Evolutionary conservation across 1,284 basidiomycete genomes (phyloP).

Genomic region (Irpex rosettiformis): DNA sequence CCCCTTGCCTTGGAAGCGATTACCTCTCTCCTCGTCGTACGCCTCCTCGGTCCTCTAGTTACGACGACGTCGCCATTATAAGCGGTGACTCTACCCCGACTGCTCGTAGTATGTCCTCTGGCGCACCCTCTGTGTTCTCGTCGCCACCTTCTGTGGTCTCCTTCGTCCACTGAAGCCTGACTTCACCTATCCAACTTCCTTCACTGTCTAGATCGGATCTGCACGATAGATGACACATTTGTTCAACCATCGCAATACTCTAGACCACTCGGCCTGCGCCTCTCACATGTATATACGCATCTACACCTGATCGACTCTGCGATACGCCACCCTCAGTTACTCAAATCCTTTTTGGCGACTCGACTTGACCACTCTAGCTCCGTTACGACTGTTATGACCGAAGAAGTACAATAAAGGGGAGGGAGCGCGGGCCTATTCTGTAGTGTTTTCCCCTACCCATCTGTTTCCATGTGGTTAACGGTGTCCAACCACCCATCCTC

Average conservation of each 20-base stretch:
- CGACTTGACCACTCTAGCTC: background rate
- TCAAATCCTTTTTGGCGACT: background rate
- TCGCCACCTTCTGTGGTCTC: background rate
- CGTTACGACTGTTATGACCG: slow-evolving; percentile 1
- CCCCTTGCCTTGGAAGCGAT: slow-evolving; percentile 15
- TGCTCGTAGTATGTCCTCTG: slow-evolving; percentile 15
- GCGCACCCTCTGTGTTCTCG: slow-evolving; percentile 1
- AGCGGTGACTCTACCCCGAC: slow-evolving; percentile 29
- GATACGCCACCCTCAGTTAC: background rate
- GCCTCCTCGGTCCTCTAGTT: slow-evolving; percentile 29
- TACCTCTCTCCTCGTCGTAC: slow-evolving; percentile 23
- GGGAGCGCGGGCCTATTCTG: background rate
- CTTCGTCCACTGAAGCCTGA: background rate
- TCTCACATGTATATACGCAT: slow-evolving; percentile 1
- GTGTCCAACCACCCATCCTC: background rate
- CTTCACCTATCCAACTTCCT: background rate
- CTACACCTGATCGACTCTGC: background rate
- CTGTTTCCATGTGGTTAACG: background rate
- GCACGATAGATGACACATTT: background rate
- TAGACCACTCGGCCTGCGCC: background rate
- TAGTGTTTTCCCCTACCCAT: background rate
- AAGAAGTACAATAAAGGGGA: slow-evolving; percentile 2
- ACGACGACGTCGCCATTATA: slow-evolving; percentile 28
- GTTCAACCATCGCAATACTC: background rate
- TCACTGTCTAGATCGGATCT: background rate